Percentiles rank a stretch among this genome's conserved stretches.
These are phyloP conservation scores for Candida succiphila DNA, from an alignment of 805 yeast species.

Conservation along the genomic window DNA sequence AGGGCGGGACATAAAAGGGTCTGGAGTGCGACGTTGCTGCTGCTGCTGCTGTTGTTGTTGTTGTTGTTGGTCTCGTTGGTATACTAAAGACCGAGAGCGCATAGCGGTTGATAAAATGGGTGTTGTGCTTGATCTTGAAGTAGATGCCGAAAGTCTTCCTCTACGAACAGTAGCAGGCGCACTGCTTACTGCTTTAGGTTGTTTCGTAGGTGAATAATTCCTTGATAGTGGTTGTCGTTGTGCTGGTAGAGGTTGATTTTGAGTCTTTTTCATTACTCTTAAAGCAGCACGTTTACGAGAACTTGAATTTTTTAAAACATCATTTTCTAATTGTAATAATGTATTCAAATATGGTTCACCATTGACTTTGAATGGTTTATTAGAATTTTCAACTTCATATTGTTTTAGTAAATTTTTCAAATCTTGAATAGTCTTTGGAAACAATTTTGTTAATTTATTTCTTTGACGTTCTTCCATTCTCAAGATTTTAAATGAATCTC, in stretches of 20 bases:
- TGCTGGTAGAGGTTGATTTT: background rate
- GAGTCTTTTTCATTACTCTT: conserved; percentile 1
- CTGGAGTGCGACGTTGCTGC: no score
- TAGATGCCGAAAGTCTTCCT: conserved; percentile 1
- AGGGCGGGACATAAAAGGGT: no score
- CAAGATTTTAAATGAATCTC: conserved; percentile 70
- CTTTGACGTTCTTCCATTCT: conserved; percentile 73
- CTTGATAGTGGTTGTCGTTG: no score
- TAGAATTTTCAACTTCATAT: conserved; percentile 33
- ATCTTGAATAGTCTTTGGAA: conserved; percentile 53
- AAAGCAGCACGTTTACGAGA: no score
- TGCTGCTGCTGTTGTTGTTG: no score
- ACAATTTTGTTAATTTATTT: conserved; percentile 50
- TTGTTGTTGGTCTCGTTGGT: no score
- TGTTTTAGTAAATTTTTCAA: conserved; percentile 36
- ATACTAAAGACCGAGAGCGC: no score
- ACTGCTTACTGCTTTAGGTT: no score
- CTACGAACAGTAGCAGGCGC: conserved; percentile 2
- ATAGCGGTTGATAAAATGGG: no score
- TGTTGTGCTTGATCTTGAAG: background rate
- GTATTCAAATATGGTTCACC: conserved; percentile 39
- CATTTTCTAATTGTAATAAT: conserved; percentile 24
- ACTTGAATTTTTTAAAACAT: conserved; percentile 11
- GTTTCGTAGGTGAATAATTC: no score
- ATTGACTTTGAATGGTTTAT: conserved; percentile 29